phyloP scores from a whole-genome alignment of 2,329 filamentous ascomycete species.

The Teratosphaeria zuluensis region DNA sequence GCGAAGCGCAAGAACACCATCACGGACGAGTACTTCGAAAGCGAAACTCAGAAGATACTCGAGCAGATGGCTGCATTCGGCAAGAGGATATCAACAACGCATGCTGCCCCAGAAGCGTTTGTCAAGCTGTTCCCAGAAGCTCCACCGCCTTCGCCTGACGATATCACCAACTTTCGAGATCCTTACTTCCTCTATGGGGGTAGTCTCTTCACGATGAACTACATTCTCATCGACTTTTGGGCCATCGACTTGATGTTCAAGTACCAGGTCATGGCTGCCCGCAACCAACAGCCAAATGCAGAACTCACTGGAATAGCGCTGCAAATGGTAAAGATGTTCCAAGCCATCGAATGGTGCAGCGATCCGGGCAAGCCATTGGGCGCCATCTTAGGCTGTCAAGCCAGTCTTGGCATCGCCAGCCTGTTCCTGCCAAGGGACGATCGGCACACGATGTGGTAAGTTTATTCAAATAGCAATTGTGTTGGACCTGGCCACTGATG shows the following conservation, averaged over 20 bases:
- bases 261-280: slow-evolving; percentile 55
- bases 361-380: slow-evolving; percentile 57
- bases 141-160: slow-evolving; percentile 39
- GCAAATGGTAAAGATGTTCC: slow-evolving; percentile 66
- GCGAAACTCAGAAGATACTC: slow-evolving; percentile 42
- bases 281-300: slow-evolving; percentile 40
- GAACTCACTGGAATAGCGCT: slow-evolving; percentile 56
- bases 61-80: slow-evolving; percentile 41
- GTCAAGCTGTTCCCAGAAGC: slow-evolving; percentile 54
- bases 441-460: slow-evolving; percentile 61
- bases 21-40: slow-evolving; percentile 53
- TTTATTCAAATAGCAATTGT: neutral
- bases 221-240: slow-evolving; percentile 66
- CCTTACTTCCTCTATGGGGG: slow-evolving; percentile 61
- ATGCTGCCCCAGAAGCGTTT: slow-evolving; percentile 53
- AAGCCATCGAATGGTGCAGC: slow-evolving; percentile 60
- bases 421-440: slow-evolving; percentile 71
- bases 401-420: slow-evolving; percentile 63
- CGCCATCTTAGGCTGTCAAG: slow-evolving; percentile 61
- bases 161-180: slow-evolving; percentile 65
- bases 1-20: slow-evolving; percentile 56
- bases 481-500: neutral
- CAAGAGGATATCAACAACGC: slow-evolving; percentile 48
- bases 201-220: slow-evolving; percentile 64
- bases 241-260: slow-evolving; percentile 72